phyloP scores from a whole-genome alignment of 495 filamentous ascomycete genomes.

The Aspergillus conjunctus region DNA sequence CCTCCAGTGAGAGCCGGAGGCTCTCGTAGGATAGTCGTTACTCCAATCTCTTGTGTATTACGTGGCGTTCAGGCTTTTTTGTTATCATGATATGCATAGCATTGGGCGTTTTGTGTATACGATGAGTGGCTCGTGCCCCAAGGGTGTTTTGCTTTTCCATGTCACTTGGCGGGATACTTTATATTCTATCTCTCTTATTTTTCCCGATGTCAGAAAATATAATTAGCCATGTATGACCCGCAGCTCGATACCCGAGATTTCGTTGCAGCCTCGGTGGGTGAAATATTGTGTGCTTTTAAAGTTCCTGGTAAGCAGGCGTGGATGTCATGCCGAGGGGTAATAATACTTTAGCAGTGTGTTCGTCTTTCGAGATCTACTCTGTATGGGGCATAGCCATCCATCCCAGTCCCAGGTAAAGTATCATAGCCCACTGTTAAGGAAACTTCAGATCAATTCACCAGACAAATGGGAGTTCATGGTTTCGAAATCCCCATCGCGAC shows the following conservation, averaged over 20 bases:
- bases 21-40: neutral
- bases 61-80: conserved; percentile 16
- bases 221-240: neutral
- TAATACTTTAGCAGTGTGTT: no score
- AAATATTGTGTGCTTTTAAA: no score
- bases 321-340: no score
- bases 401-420: no score
- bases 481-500: no score
- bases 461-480: no score
- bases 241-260: neutral
- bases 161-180: neutral
- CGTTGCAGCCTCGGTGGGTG: neutral
- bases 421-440: no score
- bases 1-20: neutral
- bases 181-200: neutral
- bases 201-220: neutral
- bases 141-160: neutral
- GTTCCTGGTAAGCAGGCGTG: no score
- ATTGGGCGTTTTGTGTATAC: conserved; percentile 18
- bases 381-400: no score
- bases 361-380: no score
- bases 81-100: conserved; percentile 21
- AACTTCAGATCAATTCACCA: no score
- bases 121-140: neutral
- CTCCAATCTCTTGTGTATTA: neutral